Base-by-base conservation (phyloP, 345 rosid species). In the Cardamine occulta region DNA sequence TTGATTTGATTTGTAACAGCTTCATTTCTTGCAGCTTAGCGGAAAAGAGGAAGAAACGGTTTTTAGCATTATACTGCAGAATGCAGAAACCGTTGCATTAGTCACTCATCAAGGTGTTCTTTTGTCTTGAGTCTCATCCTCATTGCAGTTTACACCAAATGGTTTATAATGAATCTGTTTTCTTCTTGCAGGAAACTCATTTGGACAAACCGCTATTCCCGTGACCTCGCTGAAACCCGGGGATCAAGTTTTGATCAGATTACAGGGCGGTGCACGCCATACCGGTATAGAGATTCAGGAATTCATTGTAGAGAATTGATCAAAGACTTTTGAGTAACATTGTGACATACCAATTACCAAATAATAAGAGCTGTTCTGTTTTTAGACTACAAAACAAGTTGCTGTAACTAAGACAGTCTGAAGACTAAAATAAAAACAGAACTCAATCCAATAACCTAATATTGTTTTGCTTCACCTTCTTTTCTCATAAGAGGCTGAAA, bases 231-330 rank as follows among this genome's bases (percentile, higher is more conserved):
- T 93, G 31, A 88, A 88, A 70, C 84, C 73, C 5, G 97, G 96
- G 35, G 88, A 91, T 61, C 88, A 84, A 63, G 73, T 88, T 63
- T 51, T 88, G 74, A 75, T 91, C 76, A 83, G 87, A 69, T 49
- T 83, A 31, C 94, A 89, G 53, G 96, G 98, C 31, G 93, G 86
- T 0, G 97, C 93, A 12, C 93, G 94, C 6, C 98, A 93, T 59
- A 93, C 96, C 0, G 97, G 98, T 45, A 87, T 93, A 29, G 93
- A 91, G 79, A 88, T 93, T 68, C 82, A 86, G 57, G 98, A 91
- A 76, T 91, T 93, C 81, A 85, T 93, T 5, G 87, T 91, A 1
- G 96, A 91, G 82, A 86, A 82, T 19, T 93, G 85, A 93, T 44
- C 42, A 53, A 42, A 68, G 19, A 42, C 29, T 31, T 52, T 35